Conservation (phyloP, 257 asterid species). For the Craterostigma plantagineum region DNA sequence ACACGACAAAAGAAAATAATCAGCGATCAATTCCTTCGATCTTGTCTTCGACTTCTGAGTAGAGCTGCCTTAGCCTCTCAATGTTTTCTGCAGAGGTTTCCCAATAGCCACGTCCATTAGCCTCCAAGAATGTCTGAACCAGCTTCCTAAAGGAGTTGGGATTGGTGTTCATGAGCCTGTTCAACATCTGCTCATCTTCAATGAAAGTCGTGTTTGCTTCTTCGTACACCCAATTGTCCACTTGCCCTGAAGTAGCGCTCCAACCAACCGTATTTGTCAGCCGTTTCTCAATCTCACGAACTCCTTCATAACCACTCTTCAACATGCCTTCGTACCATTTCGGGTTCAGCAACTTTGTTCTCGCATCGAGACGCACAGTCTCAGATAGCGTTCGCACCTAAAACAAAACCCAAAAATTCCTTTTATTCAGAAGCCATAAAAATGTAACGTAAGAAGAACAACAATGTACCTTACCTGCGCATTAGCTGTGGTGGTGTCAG, state of each 20-base stretch:
- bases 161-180: constrained; percentile 71
- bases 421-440: background rate
- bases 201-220: constrained; percentile 90
- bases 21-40: constrained; percentile 84
- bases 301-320: constrained; percentile 87
- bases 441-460: background rate
- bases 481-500: constrained; percentile 95
- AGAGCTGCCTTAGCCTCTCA: constrained; percentile 59
- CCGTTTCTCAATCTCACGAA: constrained; percentile 82
- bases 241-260: constrained; percentile 98
- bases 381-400: constrained; percentile 87
- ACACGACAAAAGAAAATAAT: background rate
- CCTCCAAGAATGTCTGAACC: constrained; percentile 90
- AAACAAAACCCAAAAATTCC: background rate
- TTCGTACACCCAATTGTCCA: constrained; percentile 91
- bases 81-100: constrained; percentile 79
- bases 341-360: constrained; percentile 85
- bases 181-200: constrained; percentile 75
- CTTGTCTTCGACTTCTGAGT: constrained; percentile 97
- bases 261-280: constrained; percentile 88
- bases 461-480: constrained; percentile 46
- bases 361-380: constrained; percentile 85
- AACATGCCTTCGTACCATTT: constrained; percentile 98
- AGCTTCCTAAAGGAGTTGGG: constrained; percentile 87
- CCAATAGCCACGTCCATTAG: constrained; percentile 95